A percentile compares a stretch with the other conserved stretches of the same genome.
Conservation (phyloP, 257 asterid genomes). For the Petunia secreta region DNA sequence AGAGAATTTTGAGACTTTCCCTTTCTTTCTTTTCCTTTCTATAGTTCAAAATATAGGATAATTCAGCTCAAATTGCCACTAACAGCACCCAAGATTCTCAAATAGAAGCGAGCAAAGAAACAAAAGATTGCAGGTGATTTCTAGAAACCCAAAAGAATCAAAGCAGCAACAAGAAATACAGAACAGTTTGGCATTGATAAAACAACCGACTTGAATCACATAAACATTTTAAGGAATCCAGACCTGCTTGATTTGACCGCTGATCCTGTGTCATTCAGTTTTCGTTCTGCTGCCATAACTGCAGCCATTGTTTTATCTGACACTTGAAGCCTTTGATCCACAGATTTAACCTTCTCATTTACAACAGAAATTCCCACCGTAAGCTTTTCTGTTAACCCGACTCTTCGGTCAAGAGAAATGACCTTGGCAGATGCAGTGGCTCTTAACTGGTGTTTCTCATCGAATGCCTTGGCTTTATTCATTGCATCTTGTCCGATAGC, state of each 20-base stretch:
- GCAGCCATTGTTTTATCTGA: conserved; percentile 98
- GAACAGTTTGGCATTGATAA: neutral
- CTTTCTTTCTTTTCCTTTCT: conserved; percentile 4
- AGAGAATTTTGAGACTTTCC: conserved; percentile 5
- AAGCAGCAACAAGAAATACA: conserved; percentile 1
- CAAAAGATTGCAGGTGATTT: conserved; percentile 2
- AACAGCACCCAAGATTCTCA: conserved; percentile 20
- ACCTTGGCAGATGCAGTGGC: conserved; percentile 97
- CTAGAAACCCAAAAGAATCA: conserved; percentile 2
- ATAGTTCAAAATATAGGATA: neutral
- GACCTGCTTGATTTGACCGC: conserved; percentile 99
- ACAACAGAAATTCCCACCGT: conserved; percentile 86
- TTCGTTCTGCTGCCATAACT: conserved; percentile 89
- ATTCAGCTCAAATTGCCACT: conserved; percentile 16
- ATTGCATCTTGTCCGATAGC: conserved; percentile 91
- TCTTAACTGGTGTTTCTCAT: conserved; percentile 79
- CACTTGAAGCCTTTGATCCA: conserved; percentile 91
- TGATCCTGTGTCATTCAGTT: conserved; percentile 88
- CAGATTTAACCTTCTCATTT: conserved; percentile 91
- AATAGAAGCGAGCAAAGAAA: neutral
- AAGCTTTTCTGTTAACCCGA: conserved; percentile 78
- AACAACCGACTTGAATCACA: conserved; percentile 6
- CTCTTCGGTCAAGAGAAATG: conserved; percentile 78
- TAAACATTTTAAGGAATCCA: conserved; percentile 26
- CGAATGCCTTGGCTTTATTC: conserved; percentile 94